Evolutionary conservation across 805 yeast species (phyloP), one percentile per base, ranked within the genome.

Genomic region (Nakazawaea holstii): DNA sequence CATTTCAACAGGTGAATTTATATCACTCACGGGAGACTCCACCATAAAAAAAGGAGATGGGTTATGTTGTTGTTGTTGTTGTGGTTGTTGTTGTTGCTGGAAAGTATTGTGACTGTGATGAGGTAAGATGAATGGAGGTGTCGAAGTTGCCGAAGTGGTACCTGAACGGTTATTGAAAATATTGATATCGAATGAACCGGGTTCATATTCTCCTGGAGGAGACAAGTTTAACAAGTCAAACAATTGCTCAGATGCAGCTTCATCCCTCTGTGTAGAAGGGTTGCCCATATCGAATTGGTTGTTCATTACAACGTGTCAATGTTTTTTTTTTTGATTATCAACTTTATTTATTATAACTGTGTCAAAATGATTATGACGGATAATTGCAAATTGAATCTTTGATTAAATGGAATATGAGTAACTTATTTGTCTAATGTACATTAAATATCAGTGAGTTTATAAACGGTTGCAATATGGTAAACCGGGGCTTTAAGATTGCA

Each of bases 211-310:
- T 5, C 28, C 35, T n/a, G 48, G 41, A 9, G 48, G 48, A 3
- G 48, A 44, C 8, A 44, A 27, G 14, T 44, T 44, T 31, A 44
- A 33, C 17, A 38, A 39, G 27, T 44, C 48, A 33, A 29, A 43
- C 32, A 43, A n/a, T 37, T 29, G 41, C 1, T 43, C 41, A 14
- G 33, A 33, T 2, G 26, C 46, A 32, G 24, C 35, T 13, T 35
- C 13, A 32, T 20, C 13, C 6, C 24, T 17, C 11, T 3, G 38
- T 36, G 24, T 36, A 36, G 11, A 10, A n/a, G 10, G 28, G 28
- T 13, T 17, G 17, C 11, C 24, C 14, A n/a, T 15, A 36, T 17
- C 39, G 10, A 40, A 9, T 8, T 30, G 29, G 36, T 27, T 39
- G 11, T 20, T 39, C 41, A 20, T 20, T 20, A 20, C 24, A 20